phyloP scores from a whole-genome alignment of 768 basidiomycete genomes.

The Pulveroboletus sp. region DNA sequence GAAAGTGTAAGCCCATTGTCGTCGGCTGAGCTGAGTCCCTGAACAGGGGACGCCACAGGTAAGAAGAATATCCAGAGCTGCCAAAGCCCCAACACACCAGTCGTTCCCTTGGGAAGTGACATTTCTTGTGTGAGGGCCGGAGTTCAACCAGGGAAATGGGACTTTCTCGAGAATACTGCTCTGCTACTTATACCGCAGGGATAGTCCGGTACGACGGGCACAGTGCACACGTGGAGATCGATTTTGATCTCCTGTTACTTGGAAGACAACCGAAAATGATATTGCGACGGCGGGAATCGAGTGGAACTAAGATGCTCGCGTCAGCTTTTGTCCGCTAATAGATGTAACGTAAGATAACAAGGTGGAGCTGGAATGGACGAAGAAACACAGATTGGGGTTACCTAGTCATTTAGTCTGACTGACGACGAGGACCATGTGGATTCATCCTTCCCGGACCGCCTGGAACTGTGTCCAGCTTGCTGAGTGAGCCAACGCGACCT shows the following conservation, averaged over 20 bases:
- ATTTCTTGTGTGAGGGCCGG: slow-evolving; percentile 17
- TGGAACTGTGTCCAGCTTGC: neutral
- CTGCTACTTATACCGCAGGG: slow-evolving; percentile 12
- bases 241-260: neutral
- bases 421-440: no score
- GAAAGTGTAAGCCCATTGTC: slow-evolving; percentile 55
- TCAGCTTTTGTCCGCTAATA: neutral
- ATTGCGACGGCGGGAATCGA: neutral
- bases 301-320: neutral
- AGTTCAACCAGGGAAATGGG: slow-evolving; percentile 5
- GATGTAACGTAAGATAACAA: neutral
- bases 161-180: neutral
- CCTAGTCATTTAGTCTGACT: no score
- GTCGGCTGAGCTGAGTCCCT: slow-evolving; percentile 40
- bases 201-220: slow-evolving; percentile 3
- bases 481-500: neutral
- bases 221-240: neutral
- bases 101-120: slow-evolving; percentile 38
- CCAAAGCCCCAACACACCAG: slow-evolving; percentile 29
- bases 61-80: neutral
- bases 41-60: neutral
- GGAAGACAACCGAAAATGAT: neutral
- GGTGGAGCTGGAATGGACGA: slow-evolving; percentile 5
- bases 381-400: neutral
- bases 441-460: neutral